Percentiles rank a stretch among this genome's conserved stretches.
phyloP scores from a whole-genome alignment of 2,329 filamentous ascomycete species.

The Fusarium staphyleae region DNA sequence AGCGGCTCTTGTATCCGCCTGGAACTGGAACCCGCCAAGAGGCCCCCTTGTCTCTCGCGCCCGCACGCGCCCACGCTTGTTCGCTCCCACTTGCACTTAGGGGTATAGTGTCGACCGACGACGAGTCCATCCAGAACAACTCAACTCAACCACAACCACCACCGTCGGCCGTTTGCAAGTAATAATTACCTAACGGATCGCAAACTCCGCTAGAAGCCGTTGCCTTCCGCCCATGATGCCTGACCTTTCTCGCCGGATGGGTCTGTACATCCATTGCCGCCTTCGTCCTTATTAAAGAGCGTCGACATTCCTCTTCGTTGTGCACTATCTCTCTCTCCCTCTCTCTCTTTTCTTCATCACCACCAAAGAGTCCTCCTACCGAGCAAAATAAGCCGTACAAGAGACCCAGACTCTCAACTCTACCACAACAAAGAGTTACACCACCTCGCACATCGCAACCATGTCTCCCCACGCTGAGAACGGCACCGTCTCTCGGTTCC shows the following conservation, averaged over 20 bases:
- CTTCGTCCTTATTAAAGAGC: slow-evolving; percentile 35
- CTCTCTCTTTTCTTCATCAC: slow-evolving; percentile 4
- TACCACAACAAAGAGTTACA: background rate
- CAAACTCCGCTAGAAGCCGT: slow-evolving; percentile 23
- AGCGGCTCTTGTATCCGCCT: slow-evolving; percentile 26
- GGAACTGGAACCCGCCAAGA: slow-evolving; percentile 11
- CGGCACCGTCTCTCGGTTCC: slow-evolving; percentile 58
- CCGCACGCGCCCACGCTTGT: slow-evolving; percentile 31
- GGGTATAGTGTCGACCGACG: slow-evolving; percentile 55
- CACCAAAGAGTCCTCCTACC: slow-evolving; percentile 4
- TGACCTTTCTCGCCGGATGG: background rate
- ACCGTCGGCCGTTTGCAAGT: slow-evolving; percentile 31
- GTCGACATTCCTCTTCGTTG: slow-evolving; percentile 10
- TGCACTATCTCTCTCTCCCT: background rate
- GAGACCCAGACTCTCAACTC: background rate
- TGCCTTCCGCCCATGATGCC: slow-evolving; percentile 18
- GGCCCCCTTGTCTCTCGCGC: slow-evolving; percentile 2
- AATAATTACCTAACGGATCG: slow-evolving; percentile 41
- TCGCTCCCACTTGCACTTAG: slow-evolving; percentile 64
- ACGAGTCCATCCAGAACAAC: slow-evolving; percentile 10
- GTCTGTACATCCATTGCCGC: background rate
- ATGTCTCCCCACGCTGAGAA: slow-evolving; percentile 68
- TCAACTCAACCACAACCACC: slow-evolving; percentile 18
- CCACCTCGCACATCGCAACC: slow-evolving; percentile 28
- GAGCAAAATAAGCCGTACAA: background rate